These are phyloP conservation scores for Bocquillonia castaneifolia DNA, from an alignment of 441 rosid species.

Conservation along the genomic window DNA sequence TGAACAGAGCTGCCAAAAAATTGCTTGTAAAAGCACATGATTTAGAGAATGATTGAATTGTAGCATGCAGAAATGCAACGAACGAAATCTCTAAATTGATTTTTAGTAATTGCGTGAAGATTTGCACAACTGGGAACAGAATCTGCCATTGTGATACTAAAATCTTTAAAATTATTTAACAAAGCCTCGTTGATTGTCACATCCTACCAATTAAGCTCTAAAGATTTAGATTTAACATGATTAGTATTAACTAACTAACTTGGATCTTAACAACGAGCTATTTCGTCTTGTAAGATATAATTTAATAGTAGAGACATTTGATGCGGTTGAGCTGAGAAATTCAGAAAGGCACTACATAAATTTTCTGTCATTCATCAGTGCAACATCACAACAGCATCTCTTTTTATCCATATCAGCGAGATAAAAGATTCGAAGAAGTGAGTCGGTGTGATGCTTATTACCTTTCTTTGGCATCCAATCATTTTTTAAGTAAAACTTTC, in stretches of 20 bases:
- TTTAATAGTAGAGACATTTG: too few species aligned
- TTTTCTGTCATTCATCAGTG: conserved; percentile 9
- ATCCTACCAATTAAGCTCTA: conserved; percentile 24
- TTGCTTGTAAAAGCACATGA: too few species aligned
- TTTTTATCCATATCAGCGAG: conserved; percentile 17
- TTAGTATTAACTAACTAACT: too few species aligned
- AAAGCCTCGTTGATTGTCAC: neutral
- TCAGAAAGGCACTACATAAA: neutral
- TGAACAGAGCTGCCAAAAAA: neutral
- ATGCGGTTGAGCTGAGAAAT: neutral
- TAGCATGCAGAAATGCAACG: neutral
- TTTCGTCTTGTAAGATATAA: too few species aligned
- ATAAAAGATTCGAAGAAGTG: conserved; percentile 21
- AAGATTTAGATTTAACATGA: conserved; percentile 21
- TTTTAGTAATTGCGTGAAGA: neutral
- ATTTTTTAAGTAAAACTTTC: neutral
- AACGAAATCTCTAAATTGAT: neutral
- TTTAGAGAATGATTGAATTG: neutral
- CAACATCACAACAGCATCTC: conserved; percentile 13
- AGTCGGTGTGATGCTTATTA: conserved; percentile 9
- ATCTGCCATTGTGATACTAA: conserved; percentile 3
- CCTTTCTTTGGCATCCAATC: conserved; percentile 16
- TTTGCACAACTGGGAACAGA: too few species aligned
- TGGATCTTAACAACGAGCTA: too few species aligned
- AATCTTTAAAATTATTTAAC: conserved; percentile 8